A percentile compares a stretch with the other conserved stretches of the same genome.
phyloP scores from a whole-genome alignment of 192 early-diverging fungal genomes.

The Ramicandelaber brevisporus region DNA sequence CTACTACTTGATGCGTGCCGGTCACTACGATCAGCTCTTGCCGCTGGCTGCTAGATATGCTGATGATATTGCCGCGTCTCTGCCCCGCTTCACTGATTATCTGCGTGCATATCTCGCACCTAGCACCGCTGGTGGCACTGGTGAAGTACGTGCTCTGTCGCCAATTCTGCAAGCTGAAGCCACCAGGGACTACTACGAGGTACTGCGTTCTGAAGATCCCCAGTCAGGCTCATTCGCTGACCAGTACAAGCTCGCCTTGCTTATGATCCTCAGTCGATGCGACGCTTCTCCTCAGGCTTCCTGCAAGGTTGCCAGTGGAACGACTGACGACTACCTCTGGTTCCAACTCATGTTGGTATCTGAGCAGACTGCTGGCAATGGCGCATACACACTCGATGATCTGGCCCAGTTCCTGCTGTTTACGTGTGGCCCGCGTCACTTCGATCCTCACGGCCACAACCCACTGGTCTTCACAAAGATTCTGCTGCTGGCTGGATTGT shows the following conservation, averaged over 20 bases:
- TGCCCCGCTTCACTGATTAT: conserved; percentile 41
- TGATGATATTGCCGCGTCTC: conserved; percentile 22
- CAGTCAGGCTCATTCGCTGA: conserved; percentile 22
- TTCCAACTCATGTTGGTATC: conserved; percentile 40
- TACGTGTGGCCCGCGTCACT: conserved; percentile 40
- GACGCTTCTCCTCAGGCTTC: conserved; percentile 42
- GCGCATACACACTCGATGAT: conserved; percentile 28
- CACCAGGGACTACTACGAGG: conserved; percentile 13
- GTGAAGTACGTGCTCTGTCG: conserved; percentile 17
- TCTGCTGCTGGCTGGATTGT: conserved; percentile 68
- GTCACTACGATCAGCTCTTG: conserved; percentile 35
- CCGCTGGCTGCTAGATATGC: conserved; percentile 32
- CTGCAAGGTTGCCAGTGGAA: conserved; percentile 35
- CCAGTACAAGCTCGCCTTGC: conserved; percentile 77
- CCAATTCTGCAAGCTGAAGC: conserved; percentile 25
- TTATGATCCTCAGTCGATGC: conserved; percentile 74
- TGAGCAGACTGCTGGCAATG: conserved; percentile 23
- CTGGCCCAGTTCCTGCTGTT: conserved; percentile 39
- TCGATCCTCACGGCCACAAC: conserved; percentile 35
- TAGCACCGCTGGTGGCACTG: conserved; percentile 13
- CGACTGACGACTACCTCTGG: conserved; percentile 91
- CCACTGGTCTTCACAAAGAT: conserved; percentile 58
- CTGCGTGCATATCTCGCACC: conserved; percentile 31
- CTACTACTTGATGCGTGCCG: conserved; percentile 56
- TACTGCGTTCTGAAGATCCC: conserved; percentile 7